Evolutionary conservation across 1,284 basidiomycete genomes (phyloP).

Genomic region (Ceratobasidium sp.): DNA sequence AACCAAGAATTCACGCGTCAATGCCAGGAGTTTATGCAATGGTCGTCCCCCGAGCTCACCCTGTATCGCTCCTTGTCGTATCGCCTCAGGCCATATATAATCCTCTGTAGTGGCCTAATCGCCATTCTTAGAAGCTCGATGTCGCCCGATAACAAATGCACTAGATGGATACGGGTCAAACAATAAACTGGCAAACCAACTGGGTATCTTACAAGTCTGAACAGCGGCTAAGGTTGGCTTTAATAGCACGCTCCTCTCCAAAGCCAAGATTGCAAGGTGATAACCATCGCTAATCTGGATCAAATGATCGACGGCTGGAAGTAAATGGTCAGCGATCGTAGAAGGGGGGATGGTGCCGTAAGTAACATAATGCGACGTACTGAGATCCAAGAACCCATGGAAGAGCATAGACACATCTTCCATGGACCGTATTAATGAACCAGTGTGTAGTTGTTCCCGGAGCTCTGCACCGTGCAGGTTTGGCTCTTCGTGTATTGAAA

Average conservation of each 20-base stretch:
- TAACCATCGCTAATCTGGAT: slow-evolving; percentile 25
- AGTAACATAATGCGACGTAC: neutral
- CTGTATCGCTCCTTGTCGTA: slow-evolving; percentile 17
- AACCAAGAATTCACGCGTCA: neutral
- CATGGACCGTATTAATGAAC: slow-evolving; percentile 1
- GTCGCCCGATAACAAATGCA: slow-evolving; percentile 22
- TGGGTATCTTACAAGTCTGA: slow-evolving; percentile 10
- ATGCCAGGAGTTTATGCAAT: too few species aligned
- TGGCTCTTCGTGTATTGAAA: slow-evolving; percentile 21
- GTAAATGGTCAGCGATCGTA: neutral
- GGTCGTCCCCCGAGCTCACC: neutral
- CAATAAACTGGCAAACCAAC: too few species aligned
- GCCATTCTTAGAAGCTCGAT: slow-evolving; percentile 25
- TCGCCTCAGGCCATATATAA: slow-evolving; percentile 11
- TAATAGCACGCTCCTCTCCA: slow-evolving; percentile 22
- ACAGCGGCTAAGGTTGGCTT: slow-evolving; percentile 24
- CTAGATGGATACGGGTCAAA: neutral
- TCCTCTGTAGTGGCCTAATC: slow-evolving; percentile 16
- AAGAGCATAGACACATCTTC: slow-evolving; percentile 28
- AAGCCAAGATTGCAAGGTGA: slow-evolving; percentile 13
- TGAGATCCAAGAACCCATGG: slow-evolving; percentile 31
- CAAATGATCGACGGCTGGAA: slow-evolving; percentile 23
- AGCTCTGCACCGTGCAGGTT: slow-evolving; percentile 19
- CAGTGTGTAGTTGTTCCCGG: neutral
- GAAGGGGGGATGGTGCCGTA: neutral